These are phyloP conservation scores for Lentinula detonsa DNA, from an alignment of 768 basidiomycete species.

Conservation along the genomic window DNA sequence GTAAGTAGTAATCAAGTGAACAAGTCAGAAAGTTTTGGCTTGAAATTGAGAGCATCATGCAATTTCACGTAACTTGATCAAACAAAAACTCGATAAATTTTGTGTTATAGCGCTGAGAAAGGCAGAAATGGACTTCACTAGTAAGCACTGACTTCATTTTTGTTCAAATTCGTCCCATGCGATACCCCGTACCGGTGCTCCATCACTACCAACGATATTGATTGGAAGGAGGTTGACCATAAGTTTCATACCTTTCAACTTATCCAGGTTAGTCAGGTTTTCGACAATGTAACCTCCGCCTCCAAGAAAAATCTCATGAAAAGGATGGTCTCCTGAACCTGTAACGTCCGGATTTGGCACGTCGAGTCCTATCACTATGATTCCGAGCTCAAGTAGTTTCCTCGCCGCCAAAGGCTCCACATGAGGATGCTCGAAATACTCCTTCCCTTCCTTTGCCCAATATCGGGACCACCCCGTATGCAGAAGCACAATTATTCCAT, in stretches of 20 bases:
- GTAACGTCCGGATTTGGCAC: conserved; percentile 65
- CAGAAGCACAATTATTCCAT: conserved; percentile 45
- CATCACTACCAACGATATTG: conserved; percentile 53
- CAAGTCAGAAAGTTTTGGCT: too few species aligned
- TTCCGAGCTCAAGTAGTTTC: conserved; percentile 41
- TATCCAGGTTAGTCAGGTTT: conserved; percentile 55
- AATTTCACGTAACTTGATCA: too few species aligned
- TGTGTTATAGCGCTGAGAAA: too few species aligned
- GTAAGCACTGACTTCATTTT: not conserved
- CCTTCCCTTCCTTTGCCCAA: conserved; percentile 29
- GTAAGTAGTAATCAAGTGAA: too few species aligned
- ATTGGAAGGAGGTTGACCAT: conserved; percentile 56
- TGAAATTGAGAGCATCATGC: too few species aligned
- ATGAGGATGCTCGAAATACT: conserved; percentile 62
- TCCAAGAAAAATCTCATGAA: conserved; percentile 50
- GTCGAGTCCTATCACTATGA: conserved; percentile 57
- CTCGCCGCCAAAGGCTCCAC: conserved; percentile 47
- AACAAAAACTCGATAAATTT: too few species aligned
- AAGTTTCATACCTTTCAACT: conserved; percentile 29
- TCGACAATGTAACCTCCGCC: conserved; percentile 60
- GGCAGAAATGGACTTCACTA: too few species aligned
- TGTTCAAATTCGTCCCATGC: conserved; percentile 32
- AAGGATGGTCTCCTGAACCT: conserved; percentile 35
- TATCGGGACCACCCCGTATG: conserved; percentile 63
- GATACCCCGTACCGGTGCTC: conserved; percentile 64